Percentiles rank a stretch among this genome's conserved stretches.
Conservation (phyloP, 2,329 filamentous ascomycete genomes). For the Diaporthe humulicola region DNA sequence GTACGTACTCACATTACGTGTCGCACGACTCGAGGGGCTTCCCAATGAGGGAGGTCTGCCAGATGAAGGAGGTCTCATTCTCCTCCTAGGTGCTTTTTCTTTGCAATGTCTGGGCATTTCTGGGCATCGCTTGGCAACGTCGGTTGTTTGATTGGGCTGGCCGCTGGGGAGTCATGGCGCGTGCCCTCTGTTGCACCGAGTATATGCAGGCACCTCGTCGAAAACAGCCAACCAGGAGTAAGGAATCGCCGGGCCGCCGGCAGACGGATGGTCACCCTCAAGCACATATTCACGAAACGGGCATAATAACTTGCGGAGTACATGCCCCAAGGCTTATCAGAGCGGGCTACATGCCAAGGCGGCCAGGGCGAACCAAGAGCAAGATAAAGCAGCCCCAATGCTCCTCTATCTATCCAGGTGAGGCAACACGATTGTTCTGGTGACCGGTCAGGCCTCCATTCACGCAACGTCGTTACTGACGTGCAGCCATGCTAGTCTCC, state of each 20-base stretch:
- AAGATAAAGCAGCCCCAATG: conserved; percentile 20
- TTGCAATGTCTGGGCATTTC: neutral
- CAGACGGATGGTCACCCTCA: conserved; percentile 3
- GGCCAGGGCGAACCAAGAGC: conserved; percentile 9
- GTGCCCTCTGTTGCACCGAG: neutral
- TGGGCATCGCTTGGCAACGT: conserved; percentile 21
- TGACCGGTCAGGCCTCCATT: conserved; percentile 5
- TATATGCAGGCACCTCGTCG: neutral
- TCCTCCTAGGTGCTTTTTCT: neutral
- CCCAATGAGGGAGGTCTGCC: conserved; percentile 17
- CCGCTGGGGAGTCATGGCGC: neutral
- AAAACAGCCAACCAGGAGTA: conserved; percentile 4
- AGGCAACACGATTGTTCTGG: neutral
- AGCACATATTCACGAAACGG: neutral
- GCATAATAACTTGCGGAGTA: neutral
- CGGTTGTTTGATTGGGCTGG: neutral
- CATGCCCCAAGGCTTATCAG: conserved; percentile 10
- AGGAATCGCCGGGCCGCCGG: neutral
- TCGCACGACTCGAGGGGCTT: neutral
- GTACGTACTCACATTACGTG: neutral
- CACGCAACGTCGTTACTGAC: neutral
- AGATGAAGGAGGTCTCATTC: conserved; percentile 6
- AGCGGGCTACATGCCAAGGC: conserved; percentile 11
- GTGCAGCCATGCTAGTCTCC: conserved; percentile 3
- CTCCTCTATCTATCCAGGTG: neutral